Percentiles rank a stretch among this genome's conserved stretches.
phyloP scores from a whole-genome alignment of 306 rosid genomes.

The Mimosa pudica region DNA sequence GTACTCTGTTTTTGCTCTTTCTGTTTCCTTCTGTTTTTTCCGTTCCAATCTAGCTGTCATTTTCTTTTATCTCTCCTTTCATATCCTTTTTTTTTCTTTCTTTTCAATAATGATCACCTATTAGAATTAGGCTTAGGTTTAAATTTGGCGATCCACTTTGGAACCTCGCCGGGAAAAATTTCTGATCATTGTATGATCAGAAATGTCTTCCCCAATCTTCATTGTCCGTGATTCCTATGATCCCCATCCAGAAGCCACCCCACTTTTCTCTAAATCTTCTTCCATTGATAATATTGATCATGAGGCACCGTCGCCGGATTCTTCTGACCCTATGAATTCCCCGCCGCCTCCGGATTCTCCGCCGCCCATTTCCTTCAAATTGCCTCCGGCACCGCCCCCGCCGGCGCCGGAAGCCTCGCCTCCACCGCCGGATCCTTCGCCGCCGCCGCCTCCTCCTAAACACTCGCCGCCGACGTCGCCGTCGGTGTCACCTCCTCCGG shows the following conservation, averaged over 20 bases:
- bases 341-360: constrained; percentile 14
- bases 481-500: neutral
- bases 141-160: constrained; percentile 35
- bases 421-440: neutral
- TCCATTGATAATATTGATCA: neutral
- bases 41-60: neutral
- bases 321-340: neutral
- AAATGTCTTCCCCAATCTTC: constrained; percentile 38
- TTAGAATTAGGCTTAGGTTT: neutral
- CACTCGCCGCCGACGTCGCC: constrained; percentile 4
- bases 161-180: constrained; percentile 16
- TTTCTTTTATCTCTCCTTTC: neutral
- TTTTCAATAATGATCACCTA: neutral
- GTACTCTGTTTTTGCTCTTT: constrained; percentile 22
- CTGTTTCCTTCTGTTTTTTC: constrained; percentile 10
- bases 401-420: neutral
- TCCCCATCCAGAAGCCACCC: neutral
- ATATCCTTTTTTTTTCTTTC: neutral
- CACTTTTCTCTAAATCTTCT: neutral
- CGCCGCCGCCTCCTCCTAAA: constrained; percentile 6
- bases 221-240: neutral
- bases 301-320: neutral
- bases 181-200: constrained; percentile 28
- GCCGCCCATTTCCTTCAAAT: neutral
- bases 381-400: neutral